Evolutionary conservation across 1,139 yeast species (phyloP).

Genomic region (Casaregolazyma lundiana): DNA sequence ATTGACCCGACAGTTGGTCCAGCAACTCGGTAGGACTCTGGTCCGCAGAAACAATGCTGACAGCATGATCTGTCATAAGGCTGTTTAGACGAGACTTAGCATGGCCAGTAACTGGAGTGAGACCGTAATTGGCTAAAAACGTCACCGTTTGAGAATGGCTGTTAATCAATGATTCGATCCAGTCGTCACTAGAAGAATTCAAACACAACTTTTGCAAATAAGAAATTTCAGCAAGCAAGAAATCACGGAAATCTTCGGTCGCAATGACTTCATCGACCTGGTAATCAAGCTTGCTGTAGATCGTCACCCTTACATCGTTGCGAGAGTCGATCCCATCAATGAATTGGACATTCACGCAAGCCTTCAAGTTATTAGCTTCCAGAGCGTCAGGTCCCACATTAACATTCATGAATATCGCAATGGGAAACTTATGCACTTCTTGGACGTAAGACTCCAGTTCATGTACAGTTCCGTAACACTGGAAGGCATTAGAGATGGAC

Average conservation of each 20-base stretch:
- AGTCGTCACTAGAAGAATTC: conserved; percentile 28
- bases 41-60: conserved; percentile 2
- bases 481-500: conserved; percentile 36
- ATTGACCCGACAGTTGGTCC: background rate
- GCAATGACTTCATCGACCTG: conserved; percentile 24
- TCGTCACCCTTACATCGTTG: conserved; percentile 17
- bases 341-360: conserved; percentile 45
- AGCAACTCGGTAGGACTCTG: conserved; percentile 2
- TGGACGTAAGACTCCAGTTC: conserved; percentile 52
- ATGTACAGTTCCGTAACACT: conserved; percentile 76
- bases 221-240: conserved; percentile 31
- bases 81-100: background rate
- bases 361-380: conserved; percentile 38
- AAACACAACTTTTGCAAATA: conserved; percentile 31
- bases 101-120: conserved; percentile 12
- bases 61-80: background rate
- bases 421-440: conserved; percentile 50
- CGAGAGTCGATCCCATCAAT: conserved; percentile 23
- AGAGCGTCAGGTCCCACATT: conserved; percentile 36
- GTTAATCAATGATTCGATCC: conserved; percentile 25
- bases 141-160: conserved; percentile 25
- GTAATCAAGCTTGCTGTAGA: conserved; percentile 24
- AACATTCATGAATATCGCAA: conserved; percentile 64
- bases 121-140: conserved; percentile 29
- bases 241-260: conserved; percentile 24